Evolutionary conservation across 169 alveolate genomes (phyloP), one percentile per base, ranked within the genome.

Genomic region (Cryptosporidium meleagridis): DNA sequence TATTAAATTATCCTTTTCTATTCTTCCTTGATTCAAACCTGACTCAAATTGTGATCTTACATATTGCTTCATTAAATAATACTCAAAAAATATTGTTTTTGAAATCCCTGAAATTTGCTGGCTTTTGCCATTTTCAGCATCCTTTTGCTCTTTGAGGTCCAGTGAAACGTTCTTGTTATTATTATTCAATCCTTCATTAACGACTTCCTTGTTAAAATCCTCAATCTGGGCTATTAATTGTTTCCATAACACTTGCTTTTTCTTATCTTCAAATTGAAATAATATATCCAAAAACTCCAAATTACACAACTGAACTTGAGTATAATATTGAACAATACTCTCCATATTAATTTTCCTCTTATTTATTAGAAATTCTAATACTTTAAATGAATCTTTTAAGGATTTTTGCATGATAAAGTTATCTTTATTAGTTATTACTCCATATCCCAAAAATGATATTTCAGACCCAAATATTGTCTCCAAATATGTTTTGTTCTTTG

Each of bases 281-380:
- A 69, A 9, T 39, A 12, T 9, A 41, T 73, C 86, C 5, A 73
- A 55, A 41, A 73, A 73, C 12, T 73, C 86, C 29, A 73, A 37
- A 73, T 59, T 59, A 73, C 86, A 73, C 12, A 73, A 23, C 35
- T 59, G 41, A 18, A 35, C 48, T 16, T 73, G 86, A 26, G 70
- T 73, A 33, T 55, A 73, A 41, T 53, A 73, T 18, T 59, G 35
- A n/a, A 73, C 1, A 33, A 73, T 37, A 35, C 21, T 51, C 7
- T 51, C 55, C 6, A 73, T 6, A 35, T 73, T 44, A 33, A 73
- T 31, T 14, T 23, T 18, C n/a, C 55, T 18, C 23, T 73, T 52
- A 44, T 37, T 35, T 2, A 73, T 52, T n/a, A 73, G 33, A 35
- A 16, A 73, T 26, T 14, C 8, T 1, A 73, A 5, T 55, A 33